These are phyloP conservation scores for Monilinia polystroma DNA, from an alignment of 2,329 filamentous ascomycete species.

Conservation along the genomic window DNA sequence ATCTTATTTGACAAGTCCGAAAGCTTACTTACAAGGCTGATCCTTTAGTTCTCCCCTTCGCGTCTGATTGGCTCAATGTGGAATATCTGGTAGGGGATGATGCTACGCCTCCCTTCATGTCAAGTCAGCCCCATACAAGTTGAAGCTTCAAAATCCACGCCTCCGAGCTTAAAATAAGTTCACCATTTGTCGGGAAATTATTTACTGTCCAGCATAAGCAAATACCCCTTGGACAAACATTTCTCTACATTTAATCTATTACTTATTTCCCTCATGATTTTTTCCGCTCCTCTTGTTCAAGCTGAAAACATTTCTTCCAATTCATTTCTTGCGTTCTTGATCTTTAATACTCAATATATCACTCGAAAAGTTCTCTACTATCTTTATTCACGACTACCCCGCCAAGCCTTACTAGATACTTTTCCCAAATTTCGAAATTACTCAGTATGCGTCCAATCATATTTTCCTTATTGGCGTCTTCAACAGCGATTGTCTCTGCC, in stretches of 20 bases:
- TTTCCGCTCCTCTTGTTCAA: neutral
- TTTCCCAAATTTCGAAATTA: neutral
- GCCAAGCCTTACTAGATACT: neutral
- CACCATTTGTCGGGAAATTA: neutral
- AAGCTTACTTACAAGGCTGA: slow-evolving; percentile 14
- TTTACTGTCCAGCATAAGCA: neutral
- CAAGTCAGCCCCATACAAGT: neutral
- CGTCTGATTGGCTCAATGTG: slow-evolving; percentile 11
- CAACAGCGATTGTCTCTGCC: slow-evolving; percentile 30
- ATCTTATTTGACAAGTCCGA: neutral
- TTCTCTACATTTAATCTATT: slow-evolving; percentile 11
- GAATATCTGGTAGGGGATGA: neutral
- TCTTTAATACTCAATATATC: no score
- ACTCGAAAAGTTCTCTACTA: neutral
- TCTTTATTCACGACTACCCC: neutral
- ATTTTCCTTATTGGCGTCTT: slow-evolving; percentile 16
- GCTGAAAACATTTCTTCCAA: neutral
- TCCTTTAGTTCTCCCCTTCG: neutral
- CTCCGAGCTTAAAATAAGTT: neutral
- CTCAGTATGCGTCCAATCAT: slow-evolving; percentile 32
- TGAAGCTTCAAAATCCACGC: slow-evolving; percentile 2
- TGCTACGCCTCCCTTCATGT: slow-evolving; percentile 8
- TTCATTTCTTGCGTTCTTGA: neutral
- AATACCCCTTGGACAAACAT: neutral
- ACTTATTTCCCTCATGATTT: neutral